A percentile compares a stretch with the other conserved stretches of the same genome.
Evolutionary conservation across 1,139 yeast genomes (phyloP).

Genomic region (Zygoascus meyerae): DNA sequence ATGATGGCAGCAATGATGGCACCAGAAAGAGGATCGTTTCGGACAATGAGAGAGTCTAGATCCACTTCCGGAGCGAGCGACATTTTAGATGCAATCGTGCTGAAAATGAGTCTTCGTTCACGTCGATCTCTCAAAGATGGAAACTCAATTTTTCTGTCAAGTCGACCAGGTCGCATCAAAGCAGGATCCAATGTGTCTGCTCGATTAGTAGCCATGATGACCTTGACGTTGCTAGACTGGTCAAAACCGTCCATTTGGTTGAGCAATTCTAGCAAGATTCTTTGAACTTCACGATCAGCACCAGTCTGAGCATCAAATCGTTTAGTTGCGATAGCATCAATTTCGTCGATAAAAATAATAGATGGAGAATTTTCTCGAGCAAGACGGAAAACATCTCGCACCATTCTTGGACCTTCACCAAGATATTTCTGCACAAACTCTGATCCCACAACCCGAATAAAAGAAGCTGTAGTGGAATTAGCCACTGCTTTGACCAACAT

Average conservation of each 20-base stretch:
- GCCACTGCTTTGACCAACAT: conserved; percentile 99
- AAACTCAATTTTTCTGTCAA: conserved; percentile 96
- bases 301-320: conserved; percentile 99
- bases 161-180: conserved; percentile 92
- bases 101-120: conserved; percentile 92
- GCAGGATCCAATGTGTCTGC: conserved; percentile 99
- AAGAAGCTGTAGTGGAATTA: conserved; percentile 89
- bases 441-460: conserved; percentile 94
- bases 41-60: conserved; percentile 84
- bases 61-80: conserved; percentile 97
- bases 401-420: conserved; percentile 99
- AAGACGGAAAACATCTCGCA: conserved; percentile 91
- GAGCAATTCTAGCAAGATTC: conserved; percentile 89
- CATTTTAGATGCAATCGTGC: conserved; percentile 96
- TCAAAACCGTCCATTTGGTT: conserved; percentile 99
- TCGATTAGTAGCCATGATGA: conserved; percentile 98
- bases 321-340: conserved; percentile 98
- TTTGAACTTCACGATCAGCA: conserved; percentile 98
- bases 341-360: conserved; percentile 94
- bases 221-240: conserved; percentile 91
- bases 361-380: conserved; percentile 98
- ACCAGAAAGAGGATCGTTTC: conserved; percentile 96
- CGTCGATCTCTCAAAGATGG: conserved; percentile 94
- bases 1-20: conserved; percentile 97
- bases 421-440: conserved; percentile 97